Evolutionary conservation across 2,329 filamentous ascomycete genomes (phyloP), one percentile per base, ranked within the genome.

Genomic region (Nothomitra cinnamomea): DNA sequence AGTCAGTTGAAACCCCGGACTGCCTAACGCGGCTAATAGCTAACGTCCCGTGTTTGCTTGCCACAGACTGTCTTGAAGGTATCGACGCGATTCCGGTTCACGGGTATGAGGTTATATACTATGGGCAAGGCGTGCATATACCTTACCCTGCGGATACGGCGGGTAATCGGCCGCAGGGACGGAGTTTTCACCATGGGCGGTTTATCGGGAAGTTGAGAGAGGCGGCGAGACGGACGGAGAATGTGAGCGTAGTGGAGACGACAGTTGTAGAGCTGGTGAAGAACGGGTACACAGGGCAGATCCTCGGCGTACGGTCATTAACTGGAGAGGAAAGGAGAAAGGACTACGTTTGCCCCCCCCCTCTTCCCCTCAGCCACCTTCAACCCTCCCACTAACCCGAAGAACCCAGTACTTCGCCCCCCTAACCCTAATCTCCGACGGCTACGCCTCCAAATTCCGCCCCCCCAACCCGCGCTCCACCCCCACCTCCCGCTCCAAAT

Each of bases 241-340:
- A 95, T 65, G 87, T 98, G 61, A 89, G 84, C 21, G 78, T 96
- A 28, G 77, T 96, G 59, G 92, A 98, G 72, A 92, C 87, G 12
- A 90, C 89, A 59, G 92, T 84, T 19, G 82, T 79, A 43, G 80
- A 79, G 52, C 76, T 89, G 4, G 77, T 98, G 54, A 80, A 78
- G 54, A 83, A 83, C 62, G 76, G 82, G 52, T 72, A 79, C 60
- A 79, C 75, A 3, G 72, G 78, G 40, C 80, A 89, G 63, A 78
- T 96, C 7, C 74, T 96, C 1, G 92, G 92, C 40, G 89, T 96
- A 2, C 77, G 88, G 66, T 80, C 83, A 50, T 72, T 75, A 55
- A 90, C 86, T 1, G 74, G 28, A 10, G 28, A 5, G 28, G 28
- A 83, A 57, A 72, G 74, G 24, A 65, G 72, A 52, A 70, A 73